These are phyloP conservation scores for Phytophthora niederhauseri DNA, from an alignment of 352 stramenopile species.

Conservation along the genomic window DNA sequence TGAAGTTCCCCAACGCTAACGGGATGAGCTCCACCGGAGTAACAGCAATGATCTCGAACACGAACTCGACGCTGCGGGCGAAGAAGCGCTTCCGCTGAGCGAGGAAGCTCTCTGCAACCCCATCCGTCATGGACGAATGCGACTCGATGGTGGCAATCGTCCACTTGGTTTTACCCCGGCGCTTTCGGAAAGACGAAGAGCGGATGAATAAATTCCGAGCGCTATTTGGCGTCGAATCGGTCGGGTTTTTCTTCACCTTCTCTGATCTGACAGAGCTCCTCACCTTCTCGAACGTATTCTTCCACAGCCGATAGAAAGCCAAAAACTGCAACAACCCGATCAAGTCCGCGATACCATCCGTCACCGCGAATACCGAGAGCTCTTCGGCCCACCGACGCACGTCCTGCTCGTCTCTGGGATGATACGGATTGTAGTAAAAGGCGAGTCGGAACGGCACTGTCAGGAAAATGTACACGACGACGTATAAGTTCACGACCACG, in stretches of 20 bases:
- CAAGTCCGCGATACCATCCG: conserved; percentile 51
- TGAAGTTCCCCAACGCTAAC: conserved; percentile 38
- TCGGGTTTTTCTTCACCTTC: conserved; percentile 45
- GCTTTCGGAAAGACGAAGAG: background rate
- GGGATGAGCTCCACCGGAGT: conserved; percentile 57
- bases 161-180: conserved; percentile 39
- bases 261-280: conserved; percentile 48
- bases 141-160: conserved; percentile 49
- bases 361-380: conserved; percentile 41
- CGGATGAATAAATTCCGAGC: conserved; percentile 15
- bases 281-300: conserved; percentile 44
- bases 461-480: conserved; percentile 18
- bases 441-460: conserved; percentile 19
- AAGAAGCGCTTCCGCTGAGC: conserved; percentile 27
- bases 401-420: background rate
- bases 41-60: conserved; percentile 56
- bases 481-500: background rate
- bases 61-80: conserved; percentile 32
- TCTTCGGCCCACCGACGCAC: conserved; percentile 41
- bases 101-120: background rate
- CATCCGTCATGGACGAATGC: conserved; percentile 9
- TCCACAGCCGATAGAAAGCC: conserved; percentile 44
- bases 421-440: conserved; percentile 19
- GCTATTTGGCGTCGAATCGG: conserved; percentile 31
- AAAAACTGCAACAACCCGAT: conserved; percentile 53